Evolutionary conservation across 768 basidiomycete genomes (phyloP).

Genomic region (Mycena chlorophos): DNA sequence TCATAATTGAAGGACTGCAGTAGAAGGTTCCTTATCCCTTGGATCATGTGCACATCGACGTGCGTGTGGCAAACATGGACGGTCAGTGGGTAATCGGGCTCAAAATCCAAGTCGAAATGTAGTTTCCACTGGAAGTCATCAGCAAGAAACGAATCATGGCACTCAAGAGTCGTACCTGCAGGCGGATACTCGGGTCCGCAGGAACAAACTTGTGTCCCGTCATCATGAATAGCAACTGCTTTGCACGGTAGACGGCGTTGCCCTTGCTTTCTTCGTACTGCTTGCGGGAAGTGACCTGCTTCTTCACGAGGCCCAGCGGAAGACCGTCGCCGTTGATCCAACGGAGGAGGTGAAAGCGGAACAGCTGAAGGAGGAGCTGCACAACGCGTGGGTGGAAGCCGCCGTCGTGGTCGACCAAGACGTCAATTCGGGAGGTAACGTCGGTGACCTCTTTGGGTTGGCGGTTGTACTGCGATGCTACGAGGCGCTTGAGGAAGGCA

Average conservation of each 20-base stretch:
- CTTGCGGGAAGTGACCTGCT: not conserved
- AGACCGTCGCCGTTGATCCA: not conserved
- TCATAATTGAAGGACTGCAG: not conserved
- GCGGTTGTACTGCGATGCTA: not conserved
- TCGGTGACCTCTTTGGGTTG: not conserved
- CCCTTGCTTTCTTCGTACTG: not conserved
- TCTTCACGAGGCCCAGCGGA: not conserved
- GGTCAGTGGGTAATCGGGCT: not conserved
- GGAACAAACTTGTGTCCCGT: not conserved
- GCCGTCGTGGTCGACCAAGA: not conserved
- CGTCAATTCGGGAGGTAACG: not conserved
- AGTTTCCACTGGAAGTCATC: not conserved
- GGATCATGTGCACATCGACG: not conserved
- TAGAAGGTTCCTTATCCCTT: not conserved
- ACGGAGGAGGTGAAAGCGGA: not conserved
- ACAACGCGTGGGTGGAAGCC: not conserved
- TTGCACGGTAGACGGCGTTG: not conserved
- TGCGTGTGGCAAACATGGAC: not conserved
- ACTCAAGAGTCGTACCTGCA: not conserved
- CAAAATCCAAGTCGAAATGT: not conserved
- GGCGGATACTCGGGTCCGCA: not conserved
- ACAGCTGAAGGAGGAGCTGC: not conserved
- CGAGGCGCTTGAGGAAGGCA: not conserved
- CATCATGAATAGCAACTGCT: not conserved
- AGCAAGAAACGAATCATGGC: not conserved